Conservation (phyloP, 116 monocot genomes). For the Iris pallida region DNA sequence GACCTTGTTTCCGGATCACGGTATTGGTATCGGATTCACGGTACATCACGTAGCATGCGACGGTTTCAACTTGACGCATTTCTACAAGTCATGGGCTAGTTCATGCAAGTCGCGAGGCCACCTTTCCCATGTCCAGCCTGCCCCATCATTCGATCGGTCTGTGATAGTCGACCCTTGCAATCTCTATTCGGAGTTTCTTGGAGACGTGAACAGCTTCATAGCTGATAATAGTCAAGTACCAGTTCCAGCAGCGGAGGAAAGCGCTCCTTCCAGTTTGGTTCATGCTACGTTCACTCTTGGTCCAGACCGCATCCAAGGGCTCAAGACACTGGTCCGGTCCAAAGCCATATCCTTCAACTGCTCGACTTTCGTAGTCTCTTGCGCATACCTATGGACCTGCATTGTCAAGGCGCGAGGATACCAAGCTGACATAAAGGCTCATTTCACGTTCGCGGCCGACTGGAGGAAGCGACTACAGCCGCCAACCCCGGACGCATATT, state of each 20-base stretch:
- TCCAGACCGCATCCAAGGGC: not conserved
- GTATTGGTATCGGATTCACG: conserved; percentile 22
- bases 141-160: conserved; percentile 20
- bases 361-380: conserved; percentile 28
- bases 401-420: conserved; percentile 1
- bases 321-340: not conserved
- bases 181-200: not conserved
- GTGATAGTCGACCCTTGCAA: conserved; percentile 10
- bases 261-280: not conserved
- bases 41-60: conserved; percentile 35
- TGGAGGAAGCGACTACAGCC: too few species aligned
- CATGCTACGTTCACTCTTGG: not conserved
- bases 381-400: conserved; percentile 28
- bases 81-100: conserved; percentile 28
- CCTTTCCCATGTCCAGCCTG: not conserved
- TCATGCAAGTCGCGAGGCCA: not conserved
- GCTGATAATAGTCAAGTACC: not conserved
- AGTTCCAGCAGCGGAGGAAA: not conserved
- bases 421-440: conserved; percentile 7
- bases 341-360: conserved; percentile 9
- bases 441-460: not conserved
- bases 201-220: too few species aligned
- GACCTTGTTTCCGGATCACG: conserved; percentile 24
- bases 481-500: too few species aligned
- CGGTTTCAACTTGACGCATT: conserved; percentile 23